These are phyloP conservation scores for Cyclostephanos tholiformis DNA, from an alignment of 108 stramenopile genomes.

Conservation along the genomic window DNA sequence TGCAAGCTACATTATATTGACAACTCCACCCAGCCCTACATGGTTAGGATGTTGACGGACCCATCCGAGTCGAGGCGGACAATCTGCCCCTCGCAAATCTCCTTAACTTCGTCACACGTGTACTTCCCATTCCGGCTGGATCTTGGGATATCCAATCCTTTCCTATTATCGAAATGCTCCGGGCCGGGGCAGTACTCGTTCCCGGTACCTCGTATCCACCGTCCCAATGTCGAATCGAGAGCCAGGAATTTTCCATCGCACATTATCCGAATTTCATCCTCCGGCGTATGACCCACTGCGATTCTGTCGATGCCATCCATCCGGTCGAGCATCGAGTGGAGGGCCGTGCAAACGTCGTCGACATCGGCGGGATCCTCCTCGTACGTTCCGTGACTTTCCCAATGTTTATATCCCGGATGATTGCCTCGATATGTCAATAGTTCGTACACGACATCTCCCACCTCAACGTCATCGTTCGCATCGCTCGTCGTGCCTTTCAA, in stretches of 20 bases:
- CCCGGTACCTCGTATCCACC: constrained; percentile 60
- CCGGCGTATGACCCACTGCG: constrained; percentile 68
- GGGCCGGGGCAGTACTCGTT: constrained; percentile 68
- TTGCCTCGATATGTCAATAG: constrained; percentile 67
- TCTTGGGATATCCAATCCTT: constrained; percentile 19
- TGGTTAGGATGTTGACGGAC: constrained; percentile 36
- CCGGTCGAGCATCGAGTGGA: constrained; percentile 34
- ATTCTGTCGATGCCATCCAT: constrained; percentile 50
- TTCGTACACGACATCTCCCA: constrained; percentile 51
- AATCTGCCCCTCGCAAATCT: constrained; percentile 39
- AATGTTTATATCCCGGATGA: constrained; percentile 53
- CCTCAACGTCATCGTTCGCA: constrained; percentile 1
- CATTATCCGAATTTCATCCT: constrained; percentile 37
- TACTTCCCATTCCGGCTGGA: constrained; percentile 45
- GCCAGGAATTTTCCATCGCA: constrained; percentile 59
- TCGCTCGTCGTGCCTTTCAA: constrained; percentile 22
- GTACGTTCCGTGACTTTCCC: constrained; percentile 37
- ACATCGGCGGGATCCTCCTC: constrained; percentile 34
- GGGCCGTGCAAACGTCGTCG: constrained; percentile 19
- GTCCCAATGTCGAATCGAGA: constrained; percentile 62
- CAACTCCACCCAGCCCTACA: constrained; percentile 9
- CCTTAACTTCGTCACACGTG: constrained; percentile 35
- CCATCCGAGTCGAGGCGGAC: constrained; percentile 48
- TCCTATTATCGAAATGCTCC: constrained; percentile 35
- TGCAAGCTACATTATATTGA: background rate